Percentiles rank a stretch among this genome's conserved stretches.
phyloP scores from a whole-genome alignment of 495 filamentous ascomycete genomes.

The Xylaria cubensis region DNA sequence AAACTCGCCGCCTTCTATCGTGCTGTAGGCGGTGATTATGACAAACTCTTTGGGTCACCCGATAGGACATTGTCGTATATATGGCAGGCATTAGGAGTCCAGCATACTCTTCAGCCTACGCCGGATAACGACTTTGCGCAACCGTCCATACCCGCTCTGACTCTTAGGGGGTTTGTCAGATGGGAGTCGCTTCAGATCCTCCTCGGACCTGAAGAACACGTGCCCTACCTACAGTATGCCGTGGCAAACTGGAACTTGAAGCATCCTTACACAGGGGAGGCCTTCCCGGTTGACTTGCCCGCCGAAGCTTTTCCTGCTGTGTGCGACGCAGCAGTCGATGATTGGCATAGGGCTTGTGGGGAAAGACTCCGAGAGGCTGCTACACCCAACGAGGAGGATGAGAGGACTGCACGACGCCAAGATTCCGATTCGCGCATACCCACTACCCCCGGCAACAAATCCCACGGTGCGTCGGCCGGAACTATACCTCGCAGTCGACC shows the following conservation, averaged over 20 bases:
- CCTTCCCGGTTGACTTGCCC: constrained; percentile 81
- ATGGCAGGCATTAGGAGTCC: constrained; percentile 89
- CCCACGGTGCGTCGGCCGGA: constrained; percentile 20
- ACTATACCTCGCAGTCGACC: constrained; percentile 31
- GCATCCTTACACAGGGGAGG: constrained; percentile 71
- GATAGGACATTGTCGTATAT: constrained; percentile 81
- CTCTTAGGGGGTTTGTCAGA: constrained; percentile 81
- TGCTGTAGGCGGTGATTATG: constrained; percentile 86
- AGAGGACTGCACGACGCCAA: constrained; percentile 30
- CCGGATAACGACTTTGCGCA: constrained; percentile 72
- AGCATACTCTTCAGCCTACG: constrained; percentile 73
- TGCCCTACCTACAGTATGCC: constrained; percentile 80
- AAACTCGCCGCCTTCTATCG: constrained; percentile 92
- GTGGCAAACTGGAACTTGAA: constrained; percentile 76
- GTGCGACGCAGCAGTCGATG: constrained; percentile 77
- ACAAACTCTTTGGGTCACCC: constrained; percentile 82
- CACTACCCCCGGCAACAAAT: constrained; percentile 26
- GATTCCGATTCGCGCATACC: constrained; percentile 35
- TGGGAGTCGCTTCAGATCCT: constrained; percentile 95
- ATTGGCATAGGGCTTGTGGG: constrained; percentile 81
- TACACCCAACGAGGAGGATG: constrained; percentile 44
- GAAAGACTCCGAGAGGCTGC: constrained; percentile 58
- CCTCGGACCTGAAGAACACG: constrained; percentile 87
- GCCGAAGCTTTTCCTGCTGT: constrained; percentile 73
- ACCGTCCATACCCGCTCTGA: constrained; percentile 82